Evolutionary conservation across 768 basidiomycete species (phyloP), one percentile per base, ranked within the genome.

Genomic region (Fomitopsis pulvina): DNA sequence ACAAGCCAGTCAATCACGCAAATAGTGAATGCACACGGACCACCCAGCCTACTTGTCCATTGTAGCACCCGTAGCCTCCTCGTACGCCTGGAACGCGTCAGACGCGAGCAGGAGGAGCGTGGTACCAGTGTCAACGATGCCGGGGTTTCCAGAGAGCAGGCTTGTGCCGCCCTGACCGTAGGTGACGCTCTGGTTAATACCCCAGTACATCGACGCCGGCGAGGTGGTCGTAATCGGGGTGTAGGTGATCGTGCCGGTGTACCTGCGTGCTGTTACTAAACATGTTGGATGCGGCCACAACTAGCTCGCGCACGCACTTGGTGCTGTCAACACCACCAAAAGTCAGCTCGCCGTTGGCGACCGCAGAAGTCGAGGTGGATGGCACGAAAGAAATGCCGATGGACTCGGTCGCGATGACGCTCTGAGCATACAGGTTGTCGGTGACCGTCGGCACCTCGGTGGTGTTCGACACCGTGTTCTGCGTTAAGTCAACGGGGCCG

Each of bases 51-150:
- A 77, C 74, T 63, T 53, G 63, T 85, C 83, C 48, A 73, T 24
- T 16, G 61, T 71, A 3, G 73, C 81, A 16, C 78, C 79, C 1
- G 78, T 80, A 14, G 75, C 76, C 18, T 67, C 16, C 62, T 78
- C 70, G 59, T 83, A 85, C 10, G 65, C 66, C 43, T 75, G 60
- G 70, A 81, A 83, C 4, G 78, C 78, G 51, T 81, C 79, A 1
- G 77, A 77, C 10, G 80, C 79, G 48, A 83, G 61, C 45, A 81
- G 66, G 3, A 81, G 58, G 30, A 80, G 65, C 16, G 80, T 78
- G 27, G 79, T 78, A 40, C 77, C 74, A 26, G 73, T 75, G 58
- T 78, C 78, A 32, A 79, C 72, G 52, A 78, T 77, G 12, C 78
- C 78, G 2, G 75, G 60, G 38, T 70, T 68, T 27, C 50, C 55